Evolutionary conservation across 306 rosid genomes (phyloP).

Genomic region (Cicer bijugum): DNA sequence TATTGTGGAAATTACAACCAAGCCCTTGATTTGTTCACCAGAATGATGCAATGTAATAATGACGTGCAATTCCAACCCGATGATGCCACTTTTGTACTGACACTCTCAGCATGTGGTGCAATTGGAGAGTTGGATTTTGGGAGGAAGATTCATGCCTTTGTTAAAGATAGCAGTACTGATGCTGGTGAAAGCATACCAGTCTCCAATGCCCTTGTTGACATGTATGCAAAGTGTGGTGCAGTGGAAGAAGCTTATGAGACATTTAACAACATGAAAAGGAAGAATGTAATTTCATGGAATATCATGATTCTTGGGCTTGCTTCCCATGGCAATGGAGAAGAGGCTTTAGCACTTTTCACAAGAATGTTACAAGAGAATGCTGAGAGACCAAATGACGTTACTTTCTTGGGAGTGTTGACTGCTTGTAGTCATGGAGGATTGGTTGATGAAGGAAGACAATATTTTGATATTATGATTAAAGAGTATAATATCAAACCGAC

Average conservation of each 20-base stretch:
- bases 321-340: conserved; percentile 60
- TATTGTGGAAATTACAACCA: conserved; percentile 50
- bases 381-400: conserved; percentile 61
- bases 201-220: conserved; percentile 66
- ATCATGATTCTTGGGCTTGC: conserved; percentile 79
- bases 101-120: conserved; percentile 69
- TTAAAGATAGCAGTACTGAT: conserved; percentile 9
- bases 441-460: conserved; percentile 65
- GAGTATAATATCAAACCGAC: conserved; percentile 62
- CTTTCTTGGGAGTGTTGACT: conserved; percentile 73
- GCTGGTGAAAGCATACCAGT: conserved; percentile 44
- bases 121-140: conserved; percentile 67
- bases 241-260: conserved; percentile 63
- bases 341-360: conserved; percentile 60
- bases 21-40: conserved; percentile 57
- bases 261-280: conserved; percentile 52
- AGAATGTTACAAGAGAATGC: conserved; percentile 55
- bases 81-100: conserved; percentile 63
- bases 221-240: conserved; percentile 84
- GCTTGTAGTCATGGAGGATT: conserved; percentile 81
- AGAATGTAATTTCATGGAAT: conserved; percentile 74
- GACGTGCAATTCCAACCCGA: conserved; percentile 53
- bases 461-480: conserved; percentile 57
- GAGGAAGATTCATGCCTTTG: conserved; percentile 62
- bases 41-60: conserved; percentile 49